phyloP scores from a whole-genome alignment of 1,284 basidiomycete genomes.

The Cryptococcus sp. region DNA sequence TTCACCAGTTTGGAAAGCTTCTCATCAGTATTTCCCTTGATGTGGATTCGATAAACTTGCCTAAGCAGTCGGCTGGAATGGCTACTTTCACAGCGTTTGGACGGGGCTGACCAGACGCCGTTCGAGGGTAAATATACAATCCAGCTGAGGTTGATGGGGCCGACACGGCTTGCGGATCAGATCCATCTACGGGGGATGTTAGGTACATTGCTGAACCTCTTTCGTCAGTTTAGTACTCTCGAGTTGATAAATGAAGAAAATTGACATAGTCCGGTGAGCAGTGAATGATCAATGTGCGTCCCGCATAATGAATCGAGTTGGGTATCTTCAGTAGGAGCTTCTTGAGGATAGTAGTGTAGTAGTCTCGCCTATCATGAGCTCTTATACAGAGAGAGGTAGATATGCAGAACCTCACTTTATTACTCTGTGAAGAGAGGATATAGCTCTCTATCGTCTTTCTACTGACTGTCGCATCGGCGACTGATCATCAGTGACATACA shows the following conservation, averaged over 20 bases:
- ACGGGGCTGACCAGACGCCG: conserved; percentile 24
- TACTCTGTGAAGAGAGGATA: conserved; percentile 40
- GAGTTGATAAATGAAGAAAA: conserved; percentile 4
- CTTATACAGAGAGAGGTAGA: neutral
- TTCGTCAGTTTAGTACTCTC: no score
- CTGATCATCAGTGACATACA: conserved; percentile 54
- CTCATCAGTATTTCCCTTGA: neutral
- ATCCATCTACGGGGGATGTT: conserved; percentile 20
- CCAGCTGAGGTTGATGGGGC: conserved; percentile 72
- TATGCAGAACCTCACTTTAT: conserved; percentile 27
- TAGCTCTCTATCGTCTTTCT: conserved; percentile 35
- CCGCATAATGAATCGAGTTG: conserved; percentile 69
- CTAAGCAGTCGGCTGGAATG: conserved; percentile 61
- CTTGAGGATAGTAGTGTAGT: conserved; percentile 78
- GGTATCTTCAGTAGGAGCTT: conserved; percentile 22
- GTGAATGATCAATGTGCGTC: conserved; percentile 65
- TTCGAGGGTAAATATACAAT: conserved; percentile 78
- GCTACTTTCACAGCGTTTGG: conserved; percentile 69
- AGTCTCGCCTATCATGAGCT: conserved; percentile 61
- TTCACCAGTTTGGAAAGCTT: conserved; percentile 91
- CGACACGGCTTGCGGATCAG: conserved; percentile 51
- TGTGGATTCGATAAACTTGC: conserved; percentile 11
- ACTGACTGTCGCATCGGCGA: conserved; percentile 4
- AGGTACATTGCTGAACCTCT: conserved; percentile 68
- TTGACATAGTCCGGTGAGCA: conserved; percentile 78